Evolutionary conservation across 768 basidiomycete species (phyloP), one percentile per base, ranked within the genome.

Genomic region (Agrocybe praecox): DNA sequence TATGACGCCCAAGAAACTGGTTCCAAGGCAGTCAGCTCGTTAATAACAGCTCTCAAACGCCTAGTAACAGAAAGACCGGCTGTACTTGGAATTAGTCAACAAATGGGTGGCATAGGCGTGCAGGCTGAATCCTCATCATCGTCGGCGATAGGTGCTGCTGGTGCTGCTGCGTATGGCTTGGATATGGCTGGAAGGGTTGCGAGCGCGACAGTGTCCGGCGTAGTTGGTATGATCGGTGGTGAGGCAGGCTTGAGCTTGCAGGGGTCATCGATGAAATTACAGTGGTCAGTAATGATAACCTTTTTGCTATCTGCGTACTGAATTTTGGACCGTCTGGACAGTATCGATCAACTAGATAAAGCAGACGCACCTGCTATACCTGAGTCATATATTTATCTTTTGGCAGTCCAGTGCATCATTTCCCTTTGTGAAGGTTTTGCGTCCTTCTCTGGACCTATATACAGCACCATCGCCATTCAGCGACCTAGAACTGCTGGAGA

Each of bases 261-360:
- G 47, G 77, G 79, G 0, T 89, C 90, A 2, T 80, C 87, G 0
- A 92, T 96, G 89, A 96, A 95, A 68, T 69, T 97, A 22, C 93
- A 95, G 70, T 94, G 96, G 95, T 95, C 58, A 11, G 22, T 40
- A 40, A n/a, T 19, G 8, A 10, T 15, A 18, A 42, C 85, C 19
- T 11, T 42, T 17, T 46, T 12, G 8, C 32, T 6, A 15, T 22
- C 2, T 5, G 14, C 6, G 14, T 23, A 10, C 34, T 15, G 10
- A 12, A 49, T 58, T 62, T 33, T 57, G 54, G 36, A 40, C 26
- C 6, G 43, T 29, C 3, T 34, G 50, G 17, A 22, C 64, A 97
- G 96, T 69, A 98, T 99, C 63, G 96, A 99, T 69, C 97, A 98
- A 70, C 84, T 98, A 12, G 96, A 99, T 76, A 99, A 99, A 71